Conservation (phyloP, 163 green algal species). For the Chlamydomonas reinhardtii region DNA sequence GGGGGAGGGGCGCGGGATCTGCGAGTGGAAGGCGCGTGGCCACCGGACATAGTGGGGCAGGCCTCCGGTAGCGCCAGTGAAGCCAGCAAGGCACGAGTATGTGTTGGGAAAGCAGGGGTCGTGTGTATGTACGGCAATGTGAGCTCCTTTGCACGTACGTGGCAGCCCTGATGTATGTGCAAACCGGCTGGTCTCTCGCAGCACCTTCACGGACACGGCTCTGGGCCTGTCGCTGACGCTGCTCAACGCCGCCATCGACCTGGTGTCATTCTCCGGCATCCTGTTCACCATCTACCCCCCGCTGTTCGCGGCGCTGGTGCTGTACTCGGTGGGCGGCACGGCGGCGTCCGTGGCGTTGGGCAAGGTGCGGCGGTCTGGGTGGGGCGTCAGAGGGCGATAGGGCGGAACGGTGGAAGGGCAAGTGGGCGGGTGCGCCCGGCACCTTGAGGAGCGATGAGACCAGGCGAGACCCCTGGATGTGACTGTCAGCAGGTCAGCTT, state of each 20-base stretch:
- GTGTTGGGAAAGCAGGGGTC: too few relatives aligned
- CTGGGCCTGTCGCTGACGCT: slow-evolving; percentile 88
- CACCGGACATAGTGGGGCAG: background rate
- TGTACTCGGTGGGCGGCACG: slow-evolving; percentile 95
- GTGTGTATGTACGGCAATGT: too few relatives aligned
- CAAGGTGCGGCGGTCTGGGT: slow-evolving; percentile 30
- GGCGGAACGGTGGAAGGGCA: background rate
- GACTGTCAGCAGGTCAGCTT: too few relatives aligned
- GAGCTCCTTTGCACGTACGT: too few relatives aligned
- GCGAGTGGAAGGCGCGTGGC: background rate
- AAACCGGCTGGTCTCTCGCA: too few relatives aligned
- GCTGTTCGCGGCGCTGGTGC: slow-evolving; percentile 92
- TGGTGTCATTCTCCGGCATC: slow-evolving; percentile 95
- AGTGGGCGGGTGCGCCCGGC: background rate
- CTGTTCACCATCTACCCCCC: slow-evolving; percentile 98
- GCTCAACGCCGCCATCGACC: slow-evolving; percentile 91
- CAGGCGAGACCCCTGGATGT: too few relatives aligned
- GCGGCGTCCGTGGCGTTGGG: slow-evolving; percentile 74
- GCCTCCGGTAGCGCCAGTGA: too few relatives aligned
- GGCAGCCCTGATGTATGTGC: too few relatives aligned
- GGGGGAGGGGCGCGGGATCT: background rate
- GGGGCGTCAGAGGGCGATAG: background rate
- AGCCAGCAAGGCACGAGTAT: too few relatives aligned
- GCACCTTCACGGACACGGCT: slow-evolving; percentile 90
- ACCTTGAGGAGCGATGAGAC: too few relatives aligned